Evolutionary conservation across 2,329 filamentous ascomycete species (phyloP).

Genomic region (Elsinoe batatas): DNA sequence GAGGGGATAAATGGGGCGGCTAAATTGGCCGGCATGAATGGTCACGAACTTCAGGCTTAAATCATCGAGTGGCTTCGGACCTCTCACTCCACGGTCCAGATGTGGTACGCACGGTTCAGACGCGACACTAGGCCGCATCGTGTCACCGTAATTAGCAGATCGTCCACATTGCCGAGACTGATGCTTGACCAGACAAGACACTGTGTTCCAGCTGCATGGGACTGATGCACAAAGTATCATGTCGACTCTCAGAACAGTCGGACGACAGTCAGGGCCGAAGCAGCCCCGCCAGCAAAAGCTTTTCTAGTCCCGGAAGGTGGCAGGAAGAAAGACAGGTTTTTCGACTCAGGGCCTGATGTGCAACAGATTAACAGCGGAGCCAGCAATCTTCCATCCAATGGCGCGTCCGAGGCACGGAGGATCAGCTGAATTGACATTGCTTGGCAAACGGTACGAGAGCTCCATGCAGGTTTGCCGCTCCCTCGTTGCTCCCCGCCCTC

Average conservation of each 20-base stretch:
- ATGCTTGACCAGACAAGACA: not conserved
- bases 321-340: not conserved
- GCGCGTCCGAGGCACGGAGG: not conserved
- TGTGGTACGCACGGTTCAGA: not conserved
- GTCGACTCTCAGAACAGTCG: not conserved
- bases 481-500: not conserved
- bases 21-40: conserved; percentile 1
- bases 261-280: no score
- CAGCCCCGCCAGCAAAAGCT: no score
- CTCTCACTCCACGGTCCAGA: not conserved
- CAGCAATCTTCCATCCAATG: not conserved
- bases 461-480: not conserved
- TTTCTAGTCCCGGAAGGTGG: not conserved
- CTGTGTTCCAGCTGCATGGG: not conserved
- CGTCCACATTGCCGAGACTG: not conserved
- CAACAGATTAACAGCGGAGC: not conserved
- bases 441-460: not conserved
- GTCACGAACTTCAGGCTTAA: not conserved
- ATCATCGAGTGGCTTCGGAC: not conserved
- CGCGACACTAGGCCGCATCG: not conserved
- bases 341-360: not conserved
- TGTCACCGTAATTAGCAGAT: not conserved
- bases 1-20: not conserved
- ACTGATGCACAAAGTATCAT: not conserved
- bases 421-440: not conserved